phyloP scores from a whole-genome alignment of 148 eudicot species.

The Pouteria glomerata region DNA sequence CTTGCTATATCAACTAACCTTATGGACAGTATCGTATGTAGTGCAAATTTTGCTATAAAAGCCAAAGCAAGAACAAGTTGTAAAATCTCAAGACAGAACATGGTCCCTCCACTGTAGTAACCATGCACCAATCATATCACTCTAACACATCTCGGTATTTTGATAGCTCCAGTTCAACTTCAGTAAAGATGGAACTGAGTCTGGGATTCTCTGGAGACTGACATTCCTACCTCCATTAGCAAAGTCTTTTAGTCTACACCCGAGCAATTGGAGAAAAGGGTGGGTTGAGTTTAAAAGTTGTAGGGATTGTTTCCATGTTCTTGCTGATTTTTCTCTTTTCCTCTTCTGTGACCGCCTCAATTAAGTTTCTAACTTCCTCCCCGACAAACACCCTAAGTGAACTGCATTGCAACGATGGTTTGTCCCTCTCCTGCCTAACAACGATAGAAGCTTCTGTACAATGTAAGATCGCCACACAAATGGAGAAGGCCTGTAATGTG shows the following conservation, averaged over 20 bases:
- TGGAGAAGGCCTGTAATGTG: slow-evolving; percentile 77
- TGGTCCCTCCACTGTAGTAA: neutral
- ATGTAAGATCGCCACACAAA: slow-evolving; percentile 69
- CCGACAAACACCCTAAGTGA: slow-evolving; percentile 52
- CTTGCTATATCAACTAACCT: neutral
- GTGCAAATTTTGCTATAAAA: slow-evolving; percentile 2
- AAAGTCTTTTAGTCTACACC: slow-evolving; percentile 26
- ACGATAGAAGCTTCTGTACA: slow-evolving; percentile 53
- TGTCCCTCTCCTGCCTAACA: slow-evolving; percentile 42
- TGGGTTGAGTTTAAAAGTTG: slow-evolving; percentile 63
- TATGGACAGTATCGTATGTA: slow-evolving; percentile 12
- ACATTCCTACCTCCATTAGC: neutral
- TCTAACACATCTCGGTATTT: neutral
- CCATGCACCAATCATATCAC: neutral
- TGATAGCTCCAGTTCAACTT: too few species aligned
- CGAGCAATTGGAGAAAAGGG: slow-evolving; percentile 96
- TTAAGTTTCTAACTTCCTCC: slow-evolving; percentile 59
- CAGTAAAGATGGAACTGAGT: too few species aligned
- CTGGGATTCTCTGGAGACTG: neutral
- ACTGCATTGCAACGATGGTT: slow-evolving; percentile 40
- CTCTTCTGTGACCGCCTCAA: slow-evolving; percentile 53
- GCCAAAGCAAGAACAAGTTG: neutral
- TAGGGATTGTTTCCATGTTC: slow-evolving; percentile 35
- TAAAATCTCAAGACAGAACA: neutral
- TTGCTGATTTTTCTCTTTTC: slow-evolving; percentile 42